Base-by-base conservation (phyloP, 1,139 yeast genomes). In the Debaryomyces coudertii region DNA sequence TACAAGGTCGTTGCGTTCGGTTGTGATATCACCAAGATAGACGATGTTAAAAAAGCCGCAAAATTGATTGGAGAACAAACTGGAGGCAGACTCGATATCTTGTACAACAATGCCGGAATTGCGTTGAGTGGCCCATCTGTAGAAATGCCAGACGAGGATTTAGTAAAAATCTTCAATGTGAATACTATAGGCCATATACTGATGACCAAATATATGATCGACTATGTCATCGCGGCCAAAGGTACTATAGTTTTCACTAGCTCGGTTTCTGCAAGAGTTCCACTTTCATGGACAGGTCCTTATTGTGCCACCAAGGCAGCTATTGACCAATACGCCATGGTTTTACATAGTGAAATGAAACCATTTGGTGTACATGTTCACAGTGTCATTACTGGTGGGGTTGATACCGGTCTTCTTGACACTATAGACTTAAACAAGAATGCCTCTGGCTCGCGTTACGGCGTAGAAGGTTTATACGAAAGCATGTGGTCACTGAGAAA, bases 351-450 rank as follows among this genome's bases (percentile, higher is more conserved):
- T 4, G 68, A 65, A 45, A 48, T 65, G 67, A 49, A 54, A 44
- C 76, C 76, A 0, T 68, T 68, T 45, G 74, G 68, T 1, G 73
- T 68, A 7, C 46, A 58, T 18, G 77, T 72, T 6, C 69, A 69
- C 50, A 60, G 67, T 38, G 64, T 71, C 6, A 68, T 71, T 34
- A 69, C 76, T 6, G 76, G 77, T 2, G 75, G 72, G 2, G 76
- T 72, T 3, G 60, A 70, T 42, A 70, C 76, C n/a, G 68, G 64
- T 11, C 67, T 71, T 30, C 54, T 58, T 30, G 70, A 65, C 46
- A 49, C 47, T n/a, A 46, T 48, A 11, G 30, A 28, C 4, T 34
- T 39, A 4, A 36, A 43, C 7, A 40, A 53, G 2, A 23, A 53
- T 7, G 45, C 49, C 1, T 9, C 36, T 1, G 58, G 57, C 7